These are phyloP conservation scores for Saccharomycopsis amapae DNA, from an alignment of 805 yeast species.

Conservation along the genomic window DNA sequence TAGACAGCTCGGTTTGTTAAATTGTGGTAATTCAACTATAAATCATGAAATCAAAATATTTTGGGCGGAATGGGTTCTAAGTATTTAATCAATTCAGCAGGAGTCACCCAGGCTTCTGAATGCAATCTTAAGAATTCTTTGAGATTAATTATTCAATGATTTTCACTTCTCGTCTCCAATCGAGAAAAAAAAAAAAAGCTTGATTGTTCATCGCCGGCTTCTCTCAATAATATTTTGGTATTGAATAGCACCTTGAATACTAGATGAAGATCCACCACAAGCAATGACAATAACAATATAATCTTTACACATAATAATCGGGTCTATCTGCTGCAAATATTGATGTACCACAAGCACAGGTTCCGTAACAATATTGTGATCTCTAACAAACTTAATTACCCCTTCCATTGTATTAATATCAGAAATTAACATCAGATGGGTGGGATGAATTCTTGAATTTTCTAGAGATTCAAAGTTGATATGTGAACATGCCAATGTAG, in stretches of 20 bases:
- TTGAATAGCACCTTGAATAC: conserved; percentile 25
- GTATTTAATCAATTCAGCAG: no score
- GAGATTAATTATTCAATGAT: no score
- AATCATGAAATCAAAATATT: no score
- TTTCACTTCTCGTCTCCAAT: no score
- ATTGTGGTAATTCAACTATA: no score
- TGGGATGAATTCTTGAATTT: conserved; percentile 34
- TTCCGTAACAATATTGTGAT: conserved; percentile 48
- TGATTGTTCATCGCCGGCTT: no score
- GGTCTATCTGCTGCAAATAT: conserved; percentile 41
- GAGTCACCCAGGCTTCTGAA: no score
- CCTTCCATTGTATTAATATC: conserved; percentile 53
- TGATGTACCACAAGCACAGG: conserved; percentile 73
- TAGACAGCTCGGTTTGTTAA: no score
- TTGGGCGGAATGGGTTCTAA: no score
- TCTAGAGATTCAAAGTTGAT: conserved; percentile 45
- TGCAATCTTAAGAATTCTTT: no score
- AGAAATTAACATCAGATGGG: conserved; percentile 37
- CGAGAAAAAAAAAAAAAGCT: no score
- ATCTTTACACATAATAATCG: conserved; percentile 30
- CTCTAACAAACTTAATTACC: conserved; percentile 42
- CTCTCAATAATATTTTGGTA: neutral
- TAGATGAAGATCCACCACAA: conserved; percentile 48
- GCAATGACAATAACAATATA: conserved; percentile 48
- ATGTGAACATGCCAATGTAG: conserved; percentile 55